A percentile compares a stretch with the other conserved stretches of the same genome.
Evolutionary conservation across 2,329 filamentous ascomycete species (phyloP).

Genomic region (Purpureocillium lavendulum): DNA sequence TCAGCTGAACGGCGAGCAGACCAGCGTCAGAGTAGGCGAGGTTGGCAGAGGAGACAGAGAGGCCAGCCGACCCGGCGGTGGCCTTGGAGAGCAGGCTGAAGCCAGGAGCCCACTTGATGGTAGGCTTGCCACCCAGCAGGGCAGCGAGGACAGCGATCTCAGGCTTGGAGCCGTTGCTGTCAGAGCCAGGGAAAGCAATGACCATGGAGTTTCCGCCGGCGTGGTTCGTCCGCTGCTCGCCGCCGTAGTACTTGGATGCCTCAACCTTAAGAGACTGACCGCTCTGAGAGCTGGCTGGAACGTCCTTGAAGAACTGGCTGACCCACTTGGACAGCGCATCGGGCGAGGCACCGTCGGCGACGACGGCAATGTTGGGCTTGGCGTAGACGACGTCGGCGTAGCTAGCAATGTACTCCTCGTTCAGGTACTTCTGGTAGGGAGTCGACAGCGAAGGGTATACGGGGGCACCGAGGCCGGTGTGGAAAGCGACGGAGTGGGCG

Average conservation of each 20-base stretch:
- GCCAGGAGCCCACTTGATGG: slow-evolving; percentile 91
- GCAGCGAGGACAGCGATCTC: slow-evolving; percentile 81
- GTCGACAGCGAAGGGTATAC: slow-evolving; percentile 64
- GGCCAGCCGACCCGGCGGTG: slow-evolving; percentile 55
- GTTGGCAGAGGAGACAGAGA: slow-evolving; percentile 67
- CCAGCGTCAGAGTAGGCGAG: slow-evolving; percentile 89
- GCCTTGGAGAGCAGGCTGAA: slow-evolving; percentile 87
- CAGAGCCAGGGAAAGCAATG: slow-evolving; percentile 86
- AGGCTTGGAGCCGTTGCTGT: slow-evolving; percentile 75
- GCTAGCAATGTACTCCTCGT: slow-evolving; percentile 62
- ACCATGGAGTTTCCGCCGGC: slow-evolving; percentile 73
- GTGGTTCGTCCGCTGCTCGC: slow-evolving; percentile 83
- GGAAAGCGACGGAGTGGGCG: slow-evolving; percentile 81
- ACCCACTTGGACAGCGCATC: slow-evolving; percentile 80
- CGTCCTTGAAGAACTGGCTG: slow-evolving; percentile 77
- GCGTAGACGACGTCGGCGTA: slow-evolving; percentile 75
- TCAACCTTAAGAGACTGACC: slow-evolving; percentile 47
- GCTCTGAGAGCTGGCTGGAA: slow-evolving; percentile 46
- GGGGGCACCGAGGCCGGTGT: slow-evolving; percentile 79
- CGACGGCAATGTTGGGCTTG: slow-evolving; percentile 84
- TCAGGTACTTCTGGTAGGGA: slow-evolving; percentile 72
- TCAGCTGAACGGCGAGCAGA: slow-evolving; percentile 75
- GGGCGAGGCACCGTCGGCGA: slow-evolving; percentile 79
- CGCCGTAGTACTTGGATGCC: slow-evolving; percentile 82
- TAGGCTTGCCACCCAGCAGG: slow-evolving; percentile 82